Conservation (phyloP, 257 asterid genomes). For the Solanum neorickii region DNA sequence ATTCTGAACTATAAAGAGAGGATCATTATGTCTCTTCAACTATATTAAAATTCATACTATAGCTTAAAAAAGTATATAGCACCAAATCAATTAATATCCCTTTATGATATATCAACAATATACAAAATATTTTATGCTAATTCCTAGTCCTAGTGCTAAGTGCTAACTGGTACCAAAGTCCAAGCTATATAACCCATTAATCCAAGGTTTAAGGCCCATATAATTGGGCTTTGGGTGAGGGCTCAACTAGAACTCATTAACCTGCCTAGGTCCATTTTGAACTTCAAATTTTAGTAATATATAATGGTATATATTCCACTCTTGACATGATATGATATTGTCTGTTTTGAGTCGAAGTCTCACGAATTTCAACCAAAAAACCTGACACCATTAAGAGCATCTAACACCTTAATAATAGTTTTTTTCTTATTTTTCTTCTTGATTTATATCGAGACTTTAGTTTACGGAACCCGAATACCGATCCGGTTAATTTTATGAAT, state of each 20-base stretch:
- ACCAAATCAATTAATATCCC: not conserved
- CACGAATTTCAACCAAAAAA: not conserved
- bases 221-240: not conserved
- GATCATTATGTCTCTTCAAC: not conserved
- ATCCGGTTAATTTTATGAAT: not conserved
- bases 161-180: not conserved
- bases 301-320: not conserved
- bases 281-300: not conserved
- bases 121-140: not conserved
- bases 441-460: too few relatives aligned
- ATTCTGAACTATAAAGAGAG: not conserved
- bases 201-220: not conserved
- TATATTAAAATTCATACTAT: not conserved
- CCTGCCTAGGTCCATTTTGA: not conserved
- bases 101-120: not conserved
- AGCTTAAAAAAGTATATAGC: not conserved
- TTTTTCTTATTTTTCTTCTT: not conserved
- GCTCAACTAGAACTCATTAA: not conserved
- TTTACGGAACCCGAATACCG: not conserved
- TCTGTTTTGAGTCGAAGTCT: not conserved
- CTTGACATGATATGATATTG: not conserved
- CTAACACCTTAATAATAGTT: not conserved
- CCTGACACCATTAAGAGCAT: not conserved
- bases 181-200: not conserved
- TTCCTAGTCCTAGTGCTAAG: not conserved